A percentile compares a stretch with the other conserved stretches of the same genome.
Conservation (phyloP, 2,329 filamentous ascomycete genomes). For the Kalmusia sp. region DNA sequence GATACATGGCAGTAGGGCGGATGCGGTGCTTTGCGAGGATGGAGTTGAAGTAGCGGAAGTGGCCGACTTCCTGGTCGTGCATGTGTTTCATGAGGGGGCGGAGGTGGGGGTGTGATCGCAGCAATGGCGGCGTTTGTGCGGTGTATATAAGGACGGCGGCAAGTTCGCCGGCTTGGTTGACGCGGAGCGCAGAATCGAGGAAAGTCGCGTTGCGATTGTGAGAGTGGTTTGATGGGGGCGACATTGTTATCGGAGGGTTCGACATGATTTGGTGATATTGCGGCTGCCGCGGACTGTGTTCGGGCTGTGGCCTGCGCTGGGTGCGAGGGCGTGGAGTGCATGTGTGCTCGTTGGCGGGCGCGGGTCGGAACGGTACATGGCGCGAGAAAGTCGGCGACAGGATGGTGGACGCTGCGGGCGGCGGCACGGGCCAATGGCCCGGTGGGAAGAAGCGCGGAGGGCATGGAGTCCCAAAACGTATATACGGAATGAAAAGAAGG, state of each 20-base stretch:
- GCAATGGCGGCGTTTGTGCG: conserved; percentile 82
- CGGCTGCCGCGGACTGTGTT: conserved; percentile 10
- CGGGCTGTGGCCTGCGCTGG: conserved; percentile 9
- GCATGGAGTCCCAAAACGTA: conserved; percentile 19
- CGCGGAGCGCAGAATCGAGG: conserved; percentile 68
- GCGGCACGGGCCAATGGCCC: conserved; percentile 24
- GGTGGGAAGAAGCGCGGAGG: conserved; percentile 19
- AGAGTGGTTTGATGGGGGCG: conserved; percentile 34
- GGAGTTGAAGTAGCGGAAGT: conserved; percentile 84
- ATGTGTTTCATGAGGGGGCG: conserved; percentile 94
- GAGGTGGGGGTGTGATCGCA: conserved; percentile 83
- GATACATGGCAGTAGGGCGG: conserved; percentile 90
- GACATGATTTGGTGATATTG: conserved; percentile 11
- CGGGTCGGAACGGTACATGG: conserved; percentile 24
- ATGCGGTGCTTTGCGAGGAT: conserved; percentile 86
- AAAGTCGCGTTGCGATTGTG: conserved; percentile 40
- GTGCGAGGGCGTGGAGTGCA: conserved; percentile 14
- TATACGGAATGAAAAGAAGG: conserved; percentile 5
- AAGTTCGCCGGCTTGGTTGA: conserved; percentile 98
- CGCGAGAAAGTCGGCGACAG: conserved; percentile 14
- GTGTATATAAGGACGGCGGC: conserved; percentile 94
- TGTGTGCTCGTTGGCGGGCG: conserved; percentile 17
- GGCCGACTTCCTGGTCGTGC: conserved; percentile 93
- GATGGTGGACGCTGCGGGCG: not conserved
- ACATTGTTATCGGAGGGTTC: conserved; percentile 13